Evolutionary conservation across 1,139 yeast species (phyloP), one percentile per base, ranked within the genome.

Genomic region (Pichia sp.): DNA sequence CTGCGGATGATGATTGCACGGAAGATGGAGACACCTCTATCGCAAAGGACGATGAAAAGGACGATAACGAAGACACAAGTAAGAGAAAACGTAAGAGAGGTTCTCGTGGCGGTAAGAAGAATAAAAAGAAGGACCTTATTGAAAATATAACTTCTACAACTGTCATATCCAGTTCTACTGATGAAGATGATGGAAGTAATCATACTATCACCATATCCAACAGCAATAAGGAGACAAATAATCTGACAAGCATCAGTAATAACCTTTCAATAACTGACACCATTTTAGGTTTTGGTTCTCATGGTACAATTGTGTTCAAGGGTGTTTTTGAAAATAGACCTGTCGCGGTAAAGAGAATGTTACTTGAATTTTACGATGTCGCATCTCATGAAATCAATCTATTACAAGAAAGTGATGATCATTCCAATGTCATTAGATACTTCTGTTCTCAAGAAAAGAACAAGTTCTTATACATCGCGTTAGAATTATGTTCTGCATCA

Each of bases 271-370:
- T 91, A 2, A 80, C 94, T 0, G 86, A 86, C 55, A 80, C 77
- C 38, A 76, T 90, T 21, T 68, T 93, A 42, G 99, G 99, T 1
- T 89, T 88, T 62, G 99, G 99, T 1, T 89, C 97, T 1, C 96
- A 93, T 60, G 99, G 99, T 28, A 93, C 99, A 0, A 90, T 91
- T 24, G 99, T 93, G 1, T 89, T 82, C 63, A 81, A 85, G 61
- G 99, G 99, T 1, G 77, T 81, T 4, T 93, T 91, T 68, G 97
- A 91, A 59, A 85, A 82, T 57, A 75, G 99, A 44, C 96, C 95
- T 2, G 99, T 94, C 10, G 99, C 99, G 0, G 95, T 93, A 4
- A 94, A 93, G 64, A 71, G 99, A 56, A 88, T 93, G 96, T 71
- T 94, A 42, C 74, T 91, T 35, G 96, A 91, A 61, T 93, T 91